Percentiles rank a stretch among this genome's conserved stretches.
These are phyloP conservation scores for Coniochaeta sp. DNA, from an alignment of 2,329 filamentous ascomycete genomes.

Conservation along the genomic window DNA sequence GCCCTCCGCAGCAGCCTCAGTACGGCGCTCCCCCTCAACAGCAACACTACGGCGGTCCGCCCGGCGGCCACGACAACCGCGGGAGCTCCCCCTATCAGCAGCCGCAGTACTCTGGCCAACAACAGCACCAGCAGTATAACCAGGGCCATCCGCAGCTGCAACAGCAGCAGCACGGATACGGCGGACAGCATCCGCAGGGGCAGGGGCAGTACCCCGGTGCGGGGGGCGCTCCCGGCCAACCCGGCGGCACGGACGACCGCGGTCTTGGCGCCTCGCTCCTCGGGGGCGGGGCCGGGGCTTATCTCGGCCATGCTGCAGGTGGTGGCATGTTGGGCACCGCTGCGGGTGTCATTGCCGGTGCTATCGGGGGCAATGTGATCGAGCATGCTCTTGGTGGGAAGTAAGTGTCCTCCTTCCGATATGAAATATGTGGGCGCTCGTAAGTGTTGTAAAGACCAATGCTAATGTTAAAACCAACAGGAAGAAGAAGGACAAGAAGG, in stretches of 20 bases:
- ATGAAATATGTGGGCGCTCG: not conserved
- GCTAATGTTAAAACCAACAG: not conserved
- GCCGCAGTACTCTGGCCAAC: too few relatives aligned
- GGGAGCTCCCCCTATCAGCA: constrained; percentile 1
- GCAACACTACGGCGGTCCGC: not conserved
- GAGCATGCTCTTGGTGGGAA: constrained; percentile 5
- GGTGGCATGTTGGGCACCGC: constrained; percentile 1
- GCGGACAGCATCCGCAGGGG: not conserved
- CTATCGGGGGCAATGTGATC: constrained; percentile 3
- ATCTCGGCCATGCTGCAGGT: constrained; percentile 4
- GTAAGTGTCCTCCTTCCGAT: constrained; percentile 4
- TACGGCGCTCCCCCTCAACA: constrained; percentile 4
- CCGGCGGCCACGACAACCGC: not conserved
- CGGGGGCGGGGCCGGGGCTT: constrained; percentile 4
- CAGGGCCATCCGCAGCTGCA: not conserved
- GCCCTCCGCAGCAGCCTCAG: constrained; percentile 5
- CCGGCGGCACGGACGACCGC: constrained; percentile 4
- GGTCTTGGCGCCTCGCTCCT: constrained; percentile 22
- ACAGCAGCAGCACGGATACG: not conserved
- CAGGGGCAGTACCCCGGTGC: not conserved
- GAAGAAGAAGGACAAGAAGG: constrained; percentile 3
- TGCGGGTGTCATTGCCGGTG: constrained; percentile 2
- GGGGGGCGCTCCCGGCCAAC: not conserved
- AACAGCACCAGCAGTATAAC: not conserved
- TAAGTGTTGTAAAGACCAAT: too few relatives aligned